Conservation (phyloP, 2,329 filamentous ascomycete species). For the Ophiognomonia clavigignenti-juglandacearum region DNA sequence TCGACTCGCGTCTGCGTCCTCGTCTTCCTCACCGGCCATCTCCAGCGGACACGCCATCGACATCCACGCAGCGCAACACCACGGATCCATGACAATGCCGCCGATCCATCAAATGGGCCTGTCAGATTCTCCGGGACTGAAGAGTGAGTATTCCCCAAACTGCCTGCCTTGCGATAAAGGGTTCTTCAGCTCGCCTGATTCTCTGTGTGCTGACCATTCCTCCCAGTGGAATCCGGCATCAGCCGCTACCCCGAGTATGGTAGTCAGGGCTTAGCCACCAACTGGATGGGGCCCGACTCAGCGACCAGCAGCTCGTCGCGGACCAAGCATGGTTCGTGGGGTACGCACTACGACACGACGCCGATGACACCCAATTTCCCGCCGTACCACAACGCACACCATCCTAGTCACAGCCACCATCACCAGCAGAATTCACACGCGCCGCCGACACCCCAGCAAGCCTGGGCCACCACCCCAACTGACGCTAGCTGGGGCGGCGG, state of each 20-base stretch:
- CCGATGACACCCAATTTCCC: conserved; percentile 46
- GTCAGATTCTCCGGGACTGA: conserved; percentile 28
- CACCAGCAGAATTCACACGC: no score
- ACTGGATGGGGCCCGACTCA: conserved; percentile 42
- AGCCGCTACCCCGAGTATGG: conserved; percentile 34
- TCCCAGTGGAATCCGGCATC: conserved; percentile 7
- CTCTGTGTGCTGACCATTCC: not conserved
- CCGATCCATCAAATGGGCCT: conserved; percentile 41
- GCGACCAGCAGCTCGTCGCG: conserved; percentile 31
- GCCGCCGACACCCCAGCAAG: no score
- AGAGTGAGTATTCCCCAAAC: conserved; percentile 33
- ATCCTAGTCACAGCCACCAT: conserved; percentile 29
- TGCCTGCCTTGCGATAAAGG: not conserved
- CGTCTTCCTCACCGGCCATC: conserved; percentile 46
- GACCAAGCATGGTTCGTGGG: conserved; percentile 41
- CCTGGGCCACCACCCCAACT: no score
- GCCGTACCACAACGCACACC: conserved; percentile 37
- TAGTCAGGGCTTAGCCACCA: conserved; percentile 29
- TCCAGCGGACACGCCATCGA: conserved; percentile 40
- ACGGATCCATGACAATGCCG: conserved; percentile 39
- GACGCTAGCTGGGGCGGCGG: no score
- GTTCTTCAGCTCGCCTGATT: no score
- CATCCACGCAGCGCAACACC: conserved; percentile 33
- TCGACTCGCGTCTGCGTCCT: conserved; percentile 39
- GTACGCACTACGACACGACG: conserved; percentile 43